Conservation (phyloP, 148 eudicot genomes). For the Persicaria tinctoria region DNA sequence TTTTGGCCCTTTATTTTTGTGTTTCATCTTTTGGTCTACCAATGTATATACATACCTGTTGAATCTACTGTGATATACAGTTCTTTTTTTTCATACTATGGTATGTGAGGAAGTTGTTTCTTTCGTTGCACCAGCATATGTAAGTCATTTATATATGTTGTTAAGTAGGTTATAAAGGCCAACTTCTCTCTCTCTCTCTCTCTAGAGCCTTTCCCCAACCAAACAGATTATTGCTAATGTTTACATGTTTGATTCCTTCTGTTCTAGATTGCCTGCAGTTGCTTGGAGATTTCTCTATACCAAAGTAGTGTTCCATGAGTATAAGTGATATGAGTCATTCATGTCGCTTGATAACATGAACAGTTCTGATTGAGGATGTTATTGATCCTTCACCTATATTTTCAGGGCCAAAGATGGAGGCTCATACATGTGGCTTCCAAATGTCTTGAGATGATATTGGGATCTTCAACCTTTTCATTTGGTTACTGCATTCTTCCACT, state of each 20-base stretch:
- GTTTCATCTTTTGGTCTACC: neutral
- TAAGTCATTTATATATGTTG: neutral
- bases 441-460: conserved; percentile 13
- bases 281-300: neutral
- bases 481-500: conserved; percentile 2
- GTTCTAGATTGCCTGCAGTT: neutral
- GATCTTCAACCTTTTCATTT: neutral
- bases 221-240: conserved; percentile 15
- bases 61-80: neutral
- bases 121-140: neutral
- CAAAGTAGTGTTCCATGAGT: neutral
- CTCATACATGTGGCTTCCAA: conserved; percentile 32
- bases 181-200: conserved; percentile 23
- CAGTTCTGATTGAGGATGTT: conserved; percentile 30
- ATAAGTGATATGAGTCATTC: neutral
- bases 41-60: neutral
- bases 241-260: conserved; percentile 5
- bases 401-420: conserved; percentile 70
- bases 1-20: too few relatives aligned
- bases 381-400: conserved; percentile 61
- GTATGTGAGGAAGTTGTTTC: neutral
- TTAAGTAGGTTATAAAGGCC: neutral
- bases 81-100: neutral
- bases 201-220: conserved; percentile 18
- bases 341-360: conserved; percentile 12